Conservation (phyloP, 176 grass and related monocot genomes). For the Triticum dicoccoides region DNA sequence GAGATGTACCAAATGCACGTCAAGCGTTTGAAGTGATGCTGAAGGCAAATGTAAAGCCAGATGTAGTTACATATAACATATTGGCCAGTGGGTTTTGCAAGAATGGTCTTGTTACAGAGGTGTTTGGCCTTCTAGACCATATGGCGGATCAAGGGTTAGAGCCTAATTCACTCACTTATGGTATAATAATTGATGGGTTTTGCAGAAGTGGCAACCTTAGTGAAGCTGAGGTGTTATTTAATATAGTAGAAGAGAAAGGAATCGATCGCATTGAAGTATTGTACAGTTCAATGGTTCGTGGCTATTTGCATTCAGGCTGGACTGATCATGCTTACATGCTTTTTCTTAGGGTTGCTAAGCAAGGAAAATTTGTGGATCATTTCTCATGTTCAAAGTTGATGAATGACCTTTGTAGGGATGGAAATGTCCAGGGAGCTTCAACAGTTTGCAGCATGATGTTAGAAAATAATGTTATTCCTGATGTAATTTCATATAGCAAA, state of each 20-base stretch:
- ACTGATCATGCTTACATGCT: constrained; percentile 54
- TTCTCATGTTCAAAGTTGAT: constrained; percentile 50
- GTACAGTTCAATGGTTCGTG: constrained; percentile 83
- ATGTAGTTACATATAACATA: constrained; percentile 68
- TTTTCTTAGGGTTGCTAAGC: constrained; percentile 56
- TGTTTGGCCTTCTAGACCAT: constrained; percentile 59
- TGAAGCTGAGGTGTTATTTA: constrained; percentile 73
- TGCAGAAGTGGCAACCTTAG: constrained; percentile 64
- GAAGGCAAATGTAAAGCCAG: constrained; percentile 59
- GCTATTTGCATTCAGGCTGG: constrained; percentile 65
- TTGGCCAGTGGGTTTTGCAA: constrained; percentile 54
- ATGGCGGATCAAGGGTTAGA: constrained; percentile 64
- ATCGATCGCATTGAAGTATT: constrained; percentile 42
- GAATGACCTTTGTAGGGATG: constrained; percentile 54
- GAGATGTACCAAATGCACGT: constrained; percentile 58
- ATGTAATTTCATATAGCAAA: constrained; percentile 66
- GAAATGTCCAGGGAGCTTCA: constrained; percentile 51
- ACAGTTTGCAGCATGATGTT: constrained; percentile 60
- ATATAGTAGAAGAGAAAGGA: constrained; percentile 40
- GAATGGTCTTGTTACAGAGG: constrained; percentile 57
- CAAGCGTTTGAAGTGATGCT: constrained; percentile 66
- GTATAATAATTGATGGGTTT: constrained; percentile 62
- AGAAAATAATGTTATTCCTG: constrained; percentile 53
- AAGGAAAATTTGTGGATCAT: constrained; percentile 61
- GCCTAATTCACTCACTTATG: constrained; percentile 61